Percentiles rank a stretch among this genome's conserved stretches.
phyloP scores from a whole-genome alignment of 768 basidiomycete genomes.

The Pisolithus orientalis region DNA sequence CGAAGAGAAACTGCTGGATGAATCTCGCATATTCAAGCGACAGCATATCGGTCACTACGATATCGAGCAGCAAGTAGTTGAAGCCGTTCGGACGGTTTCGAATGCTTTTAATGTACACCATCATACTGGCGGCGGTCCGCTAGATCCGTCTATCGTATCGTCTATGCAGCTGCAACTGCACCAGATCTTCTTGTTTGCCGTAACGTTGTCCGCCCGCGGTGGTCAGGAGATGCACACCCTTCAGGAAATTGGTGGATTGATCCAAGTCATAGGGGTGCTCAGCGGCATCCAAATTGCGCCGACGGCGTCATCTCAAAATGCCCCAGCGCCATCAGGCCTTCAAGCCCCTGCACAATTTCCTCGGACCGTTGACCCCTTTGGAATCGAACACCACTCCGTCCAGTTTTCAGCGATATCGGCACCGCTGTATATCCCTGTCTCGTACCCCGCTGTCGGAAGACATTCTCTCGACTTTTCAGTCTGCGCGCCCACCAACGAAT shows the following conservation, averaged over 20 bases:
- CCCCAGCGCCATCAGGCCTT: slow-evolving; percentile 16
- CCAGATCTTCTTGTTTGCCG: slow-evolving; percentile 72
- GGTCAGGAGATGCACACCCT: slow-evolving; percentile 51
- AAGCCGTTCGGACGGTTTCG: slow-evolving; percentile 54
- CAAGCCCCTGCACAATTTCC: slow-evolving; percentile 23
- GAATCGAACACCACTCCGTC: slow-evolving; percentile 14
- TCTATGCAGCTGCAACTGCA: slow-evolving; percentile 69
- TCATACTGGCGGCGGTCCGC: slow-evolving; percentile 30
- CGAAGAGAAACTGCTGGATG: slow-evolving; percentile 22
- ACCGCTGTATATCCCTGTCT: slow-evolving; percentile 80
- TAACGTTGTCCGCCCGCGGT: slow-evolving; percentile 56
- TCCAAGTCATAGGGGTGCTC: slow-evolving; percentile 76
- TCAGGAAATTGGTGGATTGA: slow-evolving; percentile 74
- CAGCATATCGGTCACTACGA: slow-evolving; percentile 39
- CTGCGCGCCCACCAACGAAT: slow-evolving; percentile 67
- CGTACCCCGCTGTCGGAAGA: slow-evolving; percentile 57
- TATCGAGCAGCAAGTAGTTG: slow-evolving; percentile 50
- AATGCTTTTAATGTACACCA: slow-evolving; percentile 39
- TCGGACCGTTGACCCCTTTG: slow-evolving; percentile 25
- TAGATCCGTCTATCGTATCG: slow-evolving; percentile 56
- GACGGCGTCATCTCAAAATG: slow-evolving; percentile 28
- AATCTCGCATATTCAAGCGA: slow-evolving; percentile 35
- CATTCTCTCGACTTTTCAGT: slow-evolving; percentile 61
- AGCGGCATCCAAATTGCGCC: slow-evolving; percentile 66
- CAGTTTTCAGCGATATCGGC: slow-evolving; percentile 45